Base-by-base conservation (phyloP, 345 rosid species). In the Salix koriyanagi region DNA sequence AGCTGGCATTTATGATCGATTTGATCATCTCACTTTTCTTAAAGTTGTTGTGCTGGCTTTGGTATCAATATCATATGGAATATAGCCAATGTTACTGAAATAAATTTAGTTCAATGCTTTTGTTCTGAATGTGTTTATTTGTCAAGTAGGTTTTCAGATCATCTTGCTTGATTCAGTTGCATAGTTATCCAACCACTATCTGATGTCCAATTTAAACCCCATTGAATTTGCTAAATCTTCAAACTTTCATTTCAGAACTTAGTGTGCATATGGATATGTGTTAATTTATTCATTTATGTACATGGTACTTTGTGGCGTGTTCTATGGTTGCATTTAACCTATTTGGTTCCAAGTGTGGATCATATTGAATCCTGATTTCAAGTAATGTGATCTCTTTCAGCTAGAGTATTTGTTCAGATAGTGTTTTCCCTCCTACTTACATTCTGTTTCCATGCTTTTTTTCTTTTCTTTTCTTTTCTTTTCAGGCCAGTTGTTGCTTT, bases 401-500 rank as follows among this genome's bases (percentile, higher is more conserved):
- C 69, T 69, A 19, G 42, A 61, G 37, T 72, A 36, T 34, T 34
- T 66, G 48, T 36, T 52, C 30, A 28, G 52, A 32, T 16, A 62
- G 48, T 10, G 7, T 39, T 69, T 48, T 18, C 30, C 7, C 39
- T 11, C 26, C 21, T 56, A 6, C 37, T 39, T 21, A 3, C 25
- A 8, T 50, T 64, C 41, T 61, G 16, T 67, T 42, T 44, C 72
- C 21, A 37, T 70, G 21, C 70, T 25, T 58, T 75, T 81, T 34
- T 68, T 58, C 52, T 76, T 28, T 68, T 58, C 52, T 76, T 25
- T 25, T 25, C 25, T 25, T 76, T 65, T 67, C 18, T 65, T 41
- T 82, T 77, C 87, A 92, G 97, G 88, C 82, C 58, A 83, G 85
- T 74, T 79, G 78, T 79, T 84, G 85, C 84, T 76, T 81, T 77